phyloP scores from a whole-genome alignment of 257 asterid species.

The Gynochthodes officinalis region DNA sequence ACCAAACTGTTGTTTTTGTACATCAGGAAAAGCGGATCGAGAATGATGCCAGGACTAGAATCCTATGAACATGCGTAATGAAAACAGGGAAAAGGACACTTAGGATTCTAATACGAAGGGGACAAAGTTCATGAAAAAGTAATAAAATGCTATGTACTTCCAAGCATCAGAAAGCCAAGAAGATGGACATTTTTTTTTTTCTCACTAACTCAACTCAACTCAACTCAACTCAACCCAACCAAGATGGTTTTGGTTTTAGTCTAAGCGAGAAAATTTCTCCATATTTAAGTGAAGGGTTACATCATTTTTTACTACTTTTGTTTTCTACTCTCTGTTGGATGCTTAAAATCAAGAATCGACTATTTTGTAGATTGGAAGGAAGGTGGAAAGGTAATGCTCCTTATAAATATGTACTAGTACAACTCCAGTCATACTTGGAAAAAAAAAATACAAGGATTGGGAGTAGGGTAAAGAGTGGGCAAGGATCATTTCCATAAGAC shows the following conservation, averaged over 20 bases:
- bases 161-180: background rate
- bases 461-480: no score
- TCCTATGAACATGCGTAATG: conserved; percentile 14
- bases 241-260: background rate
- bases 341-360: no score
- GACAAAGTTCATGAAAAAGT: background rate
- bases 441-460: no score
- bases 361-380: no score
- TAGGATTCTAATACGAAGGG: background rate
- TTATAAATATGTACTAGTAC: no score
- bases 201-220: background rate
- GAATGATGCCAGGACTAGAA: background rate
- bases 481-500: no score
- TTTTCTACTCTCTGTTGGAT: no score
- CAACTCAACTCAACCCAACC: no score
- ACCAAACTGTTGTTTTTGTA: conserved; percentile 17
- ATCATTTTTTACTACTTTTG: no score
- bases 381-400: no score
- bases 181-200: background rate
- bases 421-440: no score
- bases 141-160: background rate
- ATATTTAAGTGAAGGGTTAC: background rate
- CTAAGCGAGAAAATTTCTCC: background rate
- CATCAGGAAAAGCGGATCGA: background rate
- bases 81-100: background rate